phyloP scores from a whole-genome alignment of 2,329 filamentous ascomycete genomes.

The Mycocentrospora acerina region DNA sequence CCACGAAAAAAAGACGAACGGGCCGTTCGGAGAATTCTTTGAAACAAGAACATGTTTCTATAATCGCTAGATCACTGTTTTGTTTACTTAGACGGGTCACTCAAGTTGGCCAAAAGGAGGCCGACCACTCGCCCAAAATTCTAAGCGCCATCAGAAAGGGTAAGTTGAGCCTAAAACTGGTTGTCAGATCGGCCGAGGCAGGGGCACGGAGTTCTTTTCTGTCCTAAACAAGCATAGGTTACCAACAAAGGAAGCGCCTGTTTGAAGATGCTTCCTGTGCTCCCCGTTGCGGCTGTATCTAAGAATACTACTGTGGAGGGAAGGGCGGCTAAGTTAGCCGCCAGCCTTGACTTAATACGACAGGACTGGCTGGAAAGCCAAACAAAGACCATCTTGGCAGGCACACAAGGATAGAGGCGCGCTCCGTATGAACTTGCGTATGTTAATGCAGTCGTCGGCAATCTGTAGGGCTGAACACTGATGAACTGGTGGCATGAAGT shows the following conservation, averaged over 20 bases:
- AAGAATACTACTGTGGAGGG: conserved; percentile 36
- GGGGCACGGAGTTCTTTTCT: conserved; percentile 24
- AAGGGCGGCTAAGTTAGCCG: conserved; percentile 32
- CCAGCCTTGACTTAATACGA: conserved; percentile 32
- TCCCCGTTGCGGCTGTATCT: conserved; percentile 38
- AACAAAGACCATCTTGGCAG: conserved; percentile 27
- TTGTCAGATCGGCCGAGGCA: conserved; percentile 33
- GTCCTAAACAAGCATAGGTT: conserved; percentile 23
- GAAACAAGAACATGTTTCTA: conserved; percentile 44
- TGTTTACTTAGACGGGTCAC: conserved; percentile 27
- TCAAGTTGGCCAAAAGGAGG: conserved; percentile 32
- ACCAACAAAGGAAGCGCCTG: conserved; percentile 38
- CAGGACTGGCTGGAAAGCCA: conserved; percentile 17
- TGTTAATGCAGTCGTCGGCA: conserved; percentile 28
- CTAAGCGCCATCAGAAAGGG: conserved; percentile 36
- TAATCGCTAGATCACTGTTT: conserved; percentile 42
- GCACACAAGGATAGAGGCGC: conserved; percentile 16
- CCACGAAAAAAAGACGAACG: conserved; percentile 27
- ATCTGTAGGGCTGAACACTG: conserved; percentile 33
- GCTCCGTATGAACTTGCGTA: conserved; percentile 11
- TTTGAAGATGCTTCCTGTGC: conserved; percentile 31
- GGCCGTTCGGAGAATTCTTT: conserved; percentile 40
- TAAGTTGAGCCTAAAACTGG: conserved; percentile 26
- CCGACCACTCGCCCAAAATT: conserved; percentile 31
- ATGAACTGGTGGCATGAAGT: conserved; percentile 17